These are phyloP conservation scores for Graphilbum ipis-grandicollis DNA, from an alignment of 2,329 filamentous ascomycete genomes.

Conservation along the genomic window DNA sequence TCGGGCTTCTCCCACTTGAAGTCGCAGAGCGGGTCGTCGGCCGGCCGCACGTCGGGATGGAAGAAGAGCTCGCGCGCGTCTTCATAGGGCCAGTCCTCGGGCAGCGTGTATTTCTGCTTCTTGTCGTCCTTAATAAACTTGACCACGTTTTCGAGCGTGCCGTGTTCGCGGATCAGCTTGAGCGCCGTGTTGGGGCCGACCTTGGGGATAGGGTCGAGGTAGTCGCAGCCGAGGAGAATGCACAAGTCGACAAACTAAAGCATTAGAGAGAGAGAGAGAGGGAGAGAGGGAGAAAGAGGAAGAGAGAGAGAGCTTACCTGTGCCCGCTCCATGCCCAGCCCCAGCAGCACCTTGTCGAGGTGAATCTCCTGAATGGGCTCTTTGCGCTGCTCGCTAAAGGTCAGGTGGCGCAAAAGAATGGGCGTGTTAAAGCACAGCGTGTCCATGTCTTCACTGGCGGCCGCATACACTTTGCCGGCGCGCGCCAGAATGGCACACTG, in stretches of 20 bases:
- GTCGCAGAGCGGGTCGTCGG: slow-evolving; percentile 75
- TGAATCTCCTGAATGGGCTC: slow-evolving; percentile 95
- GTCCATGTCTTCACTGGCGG: slow-evolving; percentile 97
- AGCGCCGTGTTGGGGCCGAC: slow-evolving; percentile 82
- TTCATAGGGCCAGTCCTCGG: slow-evolving; percentile 91
- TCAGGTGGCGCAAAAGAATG: slow-evolving; percentile 79
- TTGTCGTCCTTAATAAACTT: slow-evolving; percentile 60
- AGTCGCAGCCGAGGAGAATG: slow-evolving; percentile 93
- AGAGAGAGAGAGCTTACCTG: slow-evolving; percentile 37
- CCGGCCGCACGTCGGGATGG: slow-evolving; percentile 69
- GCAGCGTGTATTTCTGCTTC: slow-evolving; percentile 66
- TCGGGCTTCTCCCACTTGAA: slow-evolving; percentile 98
- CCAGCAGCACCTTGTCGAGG: slow-evolving; percentile 70
- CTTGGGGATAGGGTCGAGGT: slow-evolving; percentile 91
- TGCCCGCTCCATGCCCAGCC: slow-evolving; percentile 70
- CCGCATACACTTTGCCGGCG: slow-evolving; percentile 90
- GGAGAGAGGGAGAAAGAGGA: not conserved
- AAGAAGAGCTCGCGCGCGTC: slow-evolving; percentile 88
- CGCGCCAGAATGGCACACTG: slow-evolving; percentile 83
- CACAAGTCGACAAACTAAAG: slow-evolving; percentile 87
- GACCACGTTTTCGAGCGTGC: slow-evolving; percentile 72
- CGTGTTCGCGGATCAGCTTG: slow-evolving; percentile 86
- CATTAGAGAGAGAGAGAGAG: not conserved
- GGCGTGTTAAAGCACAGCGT: slow-evolving; percentile 90
- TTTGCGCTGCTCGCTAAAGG: slow-evolving; percentile 93